phyloP scores from a whole-genome alignment of 331 rosid genomes.

The Rhamnella rubrinervis region DNA sequence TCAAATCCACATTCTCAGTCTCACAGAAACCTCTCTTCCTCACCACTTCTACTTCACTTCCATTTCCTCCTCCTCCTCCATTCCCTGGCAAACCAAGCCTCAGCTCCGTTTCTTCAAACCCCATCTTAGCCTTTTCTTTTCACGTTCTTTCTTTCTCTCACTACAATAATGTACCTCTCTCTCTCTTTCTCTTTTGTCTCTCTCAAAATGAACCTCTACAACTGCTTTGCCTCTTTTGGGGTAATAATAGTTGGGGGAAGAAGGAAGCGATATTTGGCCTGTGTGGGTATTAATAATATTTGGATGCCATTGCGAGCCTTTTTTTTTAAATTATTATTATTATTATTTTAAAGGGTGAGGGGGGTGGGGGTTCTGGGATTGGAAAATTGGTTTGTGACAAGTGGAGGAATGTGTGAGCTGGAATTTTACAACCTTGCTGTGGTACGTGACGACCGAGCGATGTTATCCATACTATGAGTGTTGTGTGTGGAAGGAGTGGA shows the following conservation, averaged over 20 bases:
- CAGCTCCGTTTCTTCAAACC: conserved; percentile 84
- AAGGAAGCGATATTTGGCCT: conserved; percentile 31
- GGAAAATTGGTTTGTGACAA: conserved; percentile 35
- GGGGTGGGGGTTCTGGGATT: neutral
- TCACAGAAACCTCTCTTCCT: conserved; percentile 89
- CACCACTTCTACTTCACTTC: conserved; percentile 25
- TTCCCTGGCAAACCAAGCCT: conserved; percentile 81
- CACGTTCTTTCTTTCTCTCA: conserved; percentile 4
- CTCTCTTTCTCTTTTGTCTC: conserved; percentile 33
- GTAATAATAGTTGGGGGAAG: conserved; percentile 41
- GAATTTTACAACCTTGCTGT: conserved; percentile 52
- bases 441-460: conserved; percentile 59
- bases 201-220: conserved; percentile 27
- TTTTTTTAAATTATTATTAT: conserved; percentile 24
- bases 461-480: conserved; percentile 60
- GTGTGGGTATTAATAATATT: conserved; percentile 46
- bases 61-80: conserved; percentile 18
- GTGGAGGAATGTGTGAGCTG: conserved; percentile 61
- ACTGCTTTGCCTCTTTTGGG: conserved; percentile 11
- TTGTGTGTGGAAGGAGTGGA: conserved; percentile 37
- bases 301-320: conserved; percentile 6
- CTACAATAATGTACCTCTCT: neutral
- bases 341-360: neutral
- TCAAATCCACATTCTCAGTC: conserved; percentile 67
- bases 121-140: conserved; percentile 47